These are phyloP conservation scores for Austroboletus sp. DNA, from an alignment of 1,284 basidiomycete genomes.

Conservation along the genomic window DNA sequence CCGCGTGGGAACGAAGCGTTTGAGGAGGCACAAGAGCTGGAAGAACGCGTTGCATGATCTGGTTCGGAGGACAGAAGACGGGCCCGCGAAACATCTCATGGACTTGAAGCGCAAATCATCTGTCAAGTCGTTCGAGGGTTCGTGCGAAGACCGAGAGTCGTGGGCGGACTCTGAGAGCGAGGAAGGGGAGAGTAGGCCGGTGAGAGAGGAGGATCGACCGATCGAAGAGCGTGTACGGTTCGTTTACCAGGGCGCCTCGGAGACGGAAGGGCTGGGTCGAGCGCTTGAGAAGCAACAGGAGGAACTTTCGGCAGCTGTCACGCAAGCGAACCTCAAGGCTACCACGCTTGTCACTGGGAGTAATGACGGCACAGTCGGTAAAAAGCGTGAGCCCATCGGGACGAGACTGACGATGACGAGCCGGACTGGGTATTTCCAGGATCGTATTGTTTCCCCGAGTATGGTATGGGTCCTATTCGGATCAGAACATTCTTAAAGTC, in stretches of 20 bases:
- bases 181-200: slow-evolving; percentile 41
- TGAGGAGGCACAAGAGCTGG: slow-evolving; percentile 50
- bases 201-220: slow-evolving; percentile 55
- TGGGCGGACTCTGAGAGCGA: slow-evolving; percentile 52
- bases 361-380: slow-evolving; percentile 30
- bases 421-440: slow-evolving; percentile 89
- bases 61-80: slow-evolving; percentile 31
- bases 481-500: slow-evolving; percentile 1
- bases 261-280: slow-evolving; percentile 22
- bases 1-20: slow-evolving; percentile 36
- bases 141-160: slow-evolving; percentile 37
- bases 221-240: slow-evolving; percentile 58
- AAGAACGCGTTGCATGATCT: slow-evolving; percentile 48
- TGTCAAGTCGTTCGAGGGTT: slow-evolving; percentile 22
- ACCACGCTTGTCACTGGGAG: slow-evolving; percentile 26
- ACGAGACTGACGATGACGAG: slow-evolving; percentile 94
- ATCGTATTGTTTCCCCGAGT: slow-evolving; percentile 81
- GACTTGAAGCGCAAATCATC: slow-evolving; percentile 29
- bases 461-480: slow-evolving; percentile 61
- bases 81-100: slow-evolving; percentile 9
- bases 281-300: slow-evolving; percentile 44
- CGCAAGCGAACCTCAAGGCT: slow-evolving; percentile 44
- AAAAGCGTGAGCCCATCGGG: slow-evolving; percentile 54
- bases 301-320: slow-evolving; percentile 44
- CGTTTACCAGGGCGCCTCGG: slow-evolving; percentile 34